Base-by-base conservation (phyloP, 345 rosid species). In the Eutrema heterophyllum region DNA sequence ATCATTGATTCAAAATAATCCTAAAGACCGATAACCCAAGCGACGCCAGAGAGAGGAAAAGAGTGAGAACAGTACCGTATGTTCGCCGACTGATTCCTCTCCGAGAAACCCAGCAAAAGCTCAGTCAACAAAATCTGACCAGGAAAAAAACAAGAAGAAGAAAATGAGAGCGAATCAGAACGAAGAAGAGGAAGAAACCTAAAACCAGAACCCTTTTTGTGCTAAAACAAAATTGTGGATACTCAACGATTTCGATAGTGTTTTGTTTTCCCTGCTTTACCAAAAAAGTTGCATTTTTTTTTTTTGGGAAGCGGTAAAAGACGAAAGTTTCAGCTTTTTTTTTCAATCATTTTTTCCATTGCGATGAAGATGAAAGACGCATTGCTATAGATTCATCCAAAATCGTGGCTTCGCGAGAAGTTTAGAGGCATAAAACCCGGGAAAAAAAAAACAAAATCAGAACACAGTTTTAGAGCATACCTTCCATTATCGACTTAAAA, bases 51-150 rank as follows among this genome's bases (percentile, higher is more conserved):
- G 53, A 68, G 63, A 39, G 32, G 4, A 14, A 39, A 0, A 29
- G 46, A 55, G 54, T 45, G 74, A 36, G 72, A 29, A 36, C 30
- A 68, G 65, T 70, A 58, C 74, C 74, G 15, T 70, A 24, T 8
- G 6, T 59, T 68, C 53, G 62, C 18, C 16, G 51, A 68, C 5
- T 58, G 57, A 15, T 18, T 35, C 9, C 16, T 6, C 58, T 44
- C 53, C 68, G 9, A 9, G 2, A 44, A 45, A 44, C 33, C 48
- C 33, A 39, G 49, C 18, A 12, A 24, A 60, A 58, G 15, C 56
- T 53, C 58, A 29, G 35, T 5, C 12, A 27, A 9, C 44, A 58
- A 24, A 70, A 58, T n/a, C 74, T 58, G 58, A 45, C 5, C 29
- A 11, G 5, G 5, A 30, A 30, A 30, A 0, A 5, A 30, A 30